Evolutionary conservation across 495 filamentous ascomycete species (phyloP), one percentile per base, ranked within the genome.

Genomic region (Aspergillus kassunensis): DNA sequence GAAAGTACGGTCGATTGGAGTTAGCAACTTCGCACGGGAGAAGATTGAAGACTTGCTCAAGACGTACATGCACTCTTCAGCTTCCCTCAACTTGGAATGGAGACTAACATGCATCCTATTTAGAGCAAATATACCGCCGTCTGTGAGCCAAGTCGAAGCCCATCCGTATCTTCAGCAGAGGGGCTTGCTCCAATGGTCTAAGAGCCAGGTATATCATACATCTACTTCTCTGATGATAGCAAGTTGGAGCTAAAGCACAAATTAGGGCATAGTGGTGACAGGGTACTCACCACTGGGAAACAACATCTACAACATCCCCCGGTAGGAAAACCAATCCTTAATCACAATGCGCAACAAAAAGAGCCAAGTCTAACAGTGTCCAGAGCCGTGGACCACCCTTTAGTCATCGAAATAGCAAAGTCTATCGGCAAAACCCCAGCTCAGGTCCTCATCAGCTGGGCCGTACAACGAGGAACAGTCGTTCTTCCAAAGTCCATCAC

Each of bases 101-200:
- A 27, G 24, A 44, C 25, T 54, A 11, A 33, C 27, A n/a, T 23
- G 21, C 6, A 18, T 34, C 10, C 3, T 2, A 3, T 4, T 12
- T 29, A 57, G 55, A 0, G 81, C 83, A 16, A 80, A 69, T 23
- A 59, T 78, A 30, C 60, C 67, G 11, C 88, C 88, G 0, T 84
- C 73, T 6, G 75, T 88, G 57, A 92, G 91, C 69, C 87, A 91
- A 69, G 85, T 91, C 55, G 88, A 92, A 64, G 89, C 80, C 57
- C 85, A 91, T 59, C 83, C 86, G 0, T 91, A 90, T 63, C 74
- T 92, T 20, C 88, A 90, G 63, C 87, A 83, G 61, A 61, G 66
- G 1, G 66, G 67, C 16, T 70, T 91, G n/a, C 20, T 90, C 6
- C 43, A 53, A 27, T 57, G 55, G 55, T 57, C 55, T 11, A 53